These are phyloP conservation scores for Harrya chromipes DNA, from an alignment of 768 basidiomycete species.

Conservation along the genomic window DNA sequence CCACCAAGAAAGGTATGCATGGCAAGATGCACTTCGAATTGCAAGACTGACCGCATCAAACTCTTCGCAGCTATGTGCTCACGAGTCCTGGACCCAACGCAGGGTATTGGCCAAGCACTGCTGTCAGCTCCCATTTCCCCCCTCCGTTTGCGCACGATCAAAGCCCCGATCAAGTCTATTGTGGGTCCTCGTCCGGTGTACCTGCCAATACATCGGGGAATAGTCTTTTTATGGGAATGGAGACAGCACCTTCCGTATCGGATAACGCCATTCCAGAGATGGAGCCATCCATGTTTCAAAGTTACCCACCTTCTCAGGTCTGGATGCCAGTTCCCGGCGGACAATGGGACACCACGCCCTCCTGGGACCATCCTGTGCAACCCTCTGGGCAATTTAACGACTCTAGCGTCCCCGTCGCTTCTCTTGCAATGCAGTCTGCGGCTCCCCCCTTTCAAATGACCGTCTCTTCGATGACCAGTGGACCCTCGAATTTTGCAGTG, in stretches of 20 bases:
- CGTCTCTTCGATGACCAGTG: background rate
- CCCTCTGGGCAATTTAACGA: background rate
- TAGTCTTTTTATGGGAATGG: background rate
- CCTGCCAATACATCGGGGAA: background rate
- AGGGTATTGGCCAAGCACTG: slow-evolving; percentile 1
- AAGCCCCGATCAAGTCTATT: background rate
- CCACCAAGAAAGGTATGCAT: slow-evolving; percentile 13
- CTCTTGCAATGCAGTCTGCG: background rate
- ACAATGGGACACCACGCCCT: background rate
- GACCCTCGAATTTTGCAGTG: background rate
- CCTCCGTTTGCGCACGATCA: background rate
- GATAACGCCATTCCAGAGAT: slow-evolving; percentile 2
- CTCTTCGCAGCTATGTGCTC: background rate
- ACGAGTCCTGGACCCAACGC: background rate
- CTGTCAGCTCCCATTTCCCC: background rate
- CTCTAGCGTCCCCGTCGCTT: background rate
- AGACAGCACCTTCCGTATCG: background rate
- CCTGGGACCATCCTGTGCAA: slow-evolving; percentile 4
- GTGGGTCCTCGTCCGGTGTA: background rate
- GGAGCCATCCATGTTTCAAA: background rate
- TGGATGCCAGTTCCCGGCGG: background rate
- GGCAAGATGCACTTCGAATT: background rate
- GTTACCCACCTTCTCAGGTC: background rate
- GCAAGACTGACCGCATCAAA: background rate
- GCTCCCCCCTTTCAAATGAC: background rate